Conservation (phyloP, 1,139 yeast genomes). For the Magnusiomyces suaveolens region DNA sequence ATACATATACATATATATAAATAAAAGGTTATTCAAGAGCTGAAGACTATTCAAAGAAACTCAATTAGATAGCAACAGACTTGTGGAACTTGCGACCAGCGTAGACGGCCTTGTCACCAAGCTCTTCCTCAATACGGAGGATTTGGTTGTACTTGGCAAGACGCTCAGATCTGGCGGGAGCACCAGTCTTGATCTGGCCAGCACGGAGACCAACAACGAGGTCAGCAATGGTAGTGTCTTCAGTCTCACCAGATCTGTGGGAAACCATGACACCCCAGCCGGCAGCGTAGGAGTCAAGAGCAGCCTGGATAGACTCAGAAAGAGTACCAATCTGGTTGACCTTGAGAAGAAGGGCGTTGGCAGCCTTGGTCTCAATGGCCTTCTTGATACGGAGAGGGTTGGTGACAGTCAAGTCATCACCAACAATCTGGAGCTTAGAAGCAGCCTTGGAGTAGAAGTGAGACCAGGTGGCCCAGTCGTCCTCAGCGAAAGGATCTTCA, state of each 20-base stretch:
- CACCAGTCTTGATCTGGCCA: conserved; percentile 98
- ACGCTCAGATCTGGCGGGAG: conserved; percentile 99
- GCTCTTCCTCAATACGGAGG: conserved; percentile 94
- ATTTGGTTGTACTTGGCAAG: conserved; percentile 88
- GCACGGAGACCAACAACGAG: conserved; percentile 92
- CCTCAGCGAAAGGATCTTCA: conserved; percentile 98
- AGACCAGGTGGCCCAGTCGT: conserved; percentile 97
- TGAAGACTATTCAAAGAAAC: neutral
- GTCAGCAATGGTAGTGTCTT: conserved; percentile 96
- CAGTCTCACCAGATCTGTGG: conserved; percentile 98
- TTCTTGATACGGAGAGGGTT: conserved; percentile 87
- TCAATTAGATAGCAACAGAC: conserved; percentile 20
- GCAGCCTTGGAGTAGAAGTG: conserved; percentile 66
- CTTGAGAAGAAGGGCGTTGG: conserved; percentile 86
- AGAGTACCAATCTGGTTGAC: conserved; percentile 86
- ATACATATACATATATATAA: neutral
- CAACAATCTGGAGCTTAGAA: conserved; percentile 71
- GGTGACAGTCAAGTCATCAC: conserved; percentile 96
- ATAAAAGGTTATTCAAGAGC: no score
- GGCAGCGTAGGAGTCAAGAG: conserved; percentile 79
- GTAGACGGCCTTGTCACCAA: conserved; percentile 89
- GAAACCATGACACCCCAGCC: conserved; percentile 98
- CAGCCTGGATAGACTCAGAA: conserved; percentile 87
- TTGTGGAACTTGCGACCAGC: conserved; percentile 83
- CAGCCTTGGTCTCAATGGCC: conserved; percentile 91